Conservation (phyloP, 2,329 filamentous ascomycete genomes). For the Monosporascus sp. region DNA sequence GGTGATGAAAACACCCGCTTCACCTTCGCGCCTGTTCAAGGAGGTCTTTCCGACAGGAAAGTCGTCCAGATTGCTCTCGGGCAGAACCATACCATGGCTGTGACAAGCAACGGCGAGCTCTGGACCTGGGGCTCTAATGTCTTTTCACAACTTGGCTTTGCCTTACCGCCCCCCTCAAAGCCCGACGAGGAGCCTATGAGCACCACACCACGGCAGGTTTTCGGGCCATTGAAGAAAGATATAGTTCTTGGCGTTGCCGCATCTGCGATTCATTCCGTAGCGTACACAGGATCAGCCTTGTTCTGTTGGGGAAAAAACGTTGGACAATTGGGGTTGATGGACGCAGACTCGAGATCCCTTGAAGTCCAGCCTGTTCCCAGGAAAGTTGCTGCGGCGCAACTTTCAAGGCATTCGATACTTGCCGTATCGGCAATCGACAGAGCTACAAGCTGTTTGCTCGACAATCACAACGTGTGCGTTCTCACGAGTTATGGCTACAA, state of each 20-base stretch:
- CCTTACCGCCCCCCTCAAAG: slow-evolving; percentile 59
- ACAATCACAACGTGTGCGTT: slow-evolving; percentile 84
- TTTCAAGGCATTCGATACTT: slow-evolving; percentile 60
- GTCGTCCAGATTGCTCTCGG: slow-evolving; percentile 77
- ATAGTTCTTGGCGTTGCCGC: slow-evolving; percentile 75
- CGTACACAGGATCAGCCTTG: slow-evolving; percentile 72
- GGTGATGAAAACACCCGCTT: slow-evolving; percentile 89
- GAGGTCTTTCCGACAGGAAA: slow-evolving; percentile 68
- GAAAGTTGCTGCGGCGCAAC: slow-evolving; percentile 81
- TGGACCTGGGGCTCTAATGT: slow-evolving; percentile 93
- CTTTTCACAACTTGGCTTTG: slow-evolving; percentile 81
- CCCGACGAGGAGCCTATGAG: slow-evolving; percentile 82
- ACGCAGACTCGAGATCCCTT: slow-evolving; percentile 87
- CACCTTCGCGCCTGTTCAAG: slow-evolving; percentile 75
- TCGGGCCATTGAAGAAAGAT: slow-evolving; percentile 86
- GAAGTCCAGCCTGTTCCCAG: slow-evolving; percentile 78
- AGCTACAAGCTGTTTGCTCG: slow-evolving; percentile 79
- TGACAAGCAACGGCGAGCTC: slow-evolving; percentile 81
- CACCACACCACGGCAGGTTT: slow-evolving; percentile 77
- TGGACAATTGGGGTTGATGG: slow-evolving; percentile 88
- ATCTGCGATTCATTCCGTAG: slow-evolving; percentile 86
- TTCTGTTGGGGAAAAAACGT: slow-evolving; percentile 96
- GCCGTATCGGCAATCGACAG: slow-evolving; percentile 85
- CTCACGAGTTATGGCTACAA: slow-evolving; percentile 96
- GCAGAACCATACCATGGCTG: slow-evolving; percentile 83